phyloP scores from a whole-genome alignment of 768 basidiomycete genomes.

The Termitomyces sp. region DNA sequence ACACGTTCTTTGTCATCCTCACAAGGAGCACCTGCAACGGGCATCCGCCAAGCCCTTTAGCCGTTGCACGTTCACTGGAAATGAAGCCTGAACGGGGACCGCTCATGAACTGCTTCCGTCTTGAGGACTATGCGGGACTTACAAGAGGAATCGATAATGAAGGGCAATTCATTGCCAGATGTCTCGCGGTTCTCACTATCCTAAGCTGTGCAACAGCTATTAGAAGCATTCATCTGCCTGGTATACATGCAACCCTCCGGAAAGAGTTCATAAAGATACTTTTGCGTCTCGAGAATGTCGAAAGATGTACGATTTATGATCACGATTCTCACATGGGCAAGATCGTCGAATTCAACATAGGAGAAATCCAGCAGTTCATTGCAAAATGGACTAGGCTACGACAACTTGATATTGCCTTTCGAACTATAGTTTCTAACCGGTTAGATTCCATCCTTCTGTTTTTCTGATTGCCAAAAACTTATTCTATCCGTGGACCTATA shows the following conservation, averaged over 20 bases:
- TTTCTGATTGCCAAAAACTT: background rate
- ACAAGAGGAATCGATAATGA: conserved; percentile 4
- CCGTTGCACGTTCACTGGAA: conserved; percentile 8
- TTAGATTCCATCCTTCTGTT: background rate
- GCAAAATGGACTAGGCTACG: background rate
- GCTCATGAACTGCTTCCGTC: conserved; percentile 9
- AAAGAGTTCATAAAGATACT: conserved; percentile 4
- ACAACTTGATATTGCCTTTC: conserved; percentile 4
- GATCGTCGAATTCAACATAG: conserved; percentile 5
- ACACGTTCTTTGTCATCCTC: conserved; percentile 11
- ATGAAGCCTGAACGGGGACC: conserved; percentile 12
- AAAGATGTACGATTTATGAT: conserved; percentile 10
- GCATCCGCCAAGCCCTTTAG: conserved; percentile 2
- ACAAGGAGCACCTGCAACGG: conserved; percentile 1
- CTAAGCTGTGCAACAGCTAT: conserved; percentile 8
- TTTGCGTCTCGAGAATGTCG: background rate
- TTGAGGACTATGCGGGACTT: conserved; percentile 4
- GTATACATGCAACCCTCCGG: conserved; percentile 7
- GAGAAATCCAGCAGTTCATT: conserved; percentile 10
- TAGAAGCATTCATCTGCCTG: conserved; percentile 1
- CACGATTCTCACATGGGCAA: conserved; percentile 7
- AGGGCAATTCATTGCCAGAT: conserved; percentile 5
- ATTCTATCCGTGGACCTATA: background rate
- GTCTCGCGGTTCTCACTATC: conserved; percentile 8
- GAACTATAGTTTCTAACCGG: conserved; percentile 7